Base-by-base conservation (phyloP, 768 basidiomycete species). In the Kwoniella pini region DNA sequence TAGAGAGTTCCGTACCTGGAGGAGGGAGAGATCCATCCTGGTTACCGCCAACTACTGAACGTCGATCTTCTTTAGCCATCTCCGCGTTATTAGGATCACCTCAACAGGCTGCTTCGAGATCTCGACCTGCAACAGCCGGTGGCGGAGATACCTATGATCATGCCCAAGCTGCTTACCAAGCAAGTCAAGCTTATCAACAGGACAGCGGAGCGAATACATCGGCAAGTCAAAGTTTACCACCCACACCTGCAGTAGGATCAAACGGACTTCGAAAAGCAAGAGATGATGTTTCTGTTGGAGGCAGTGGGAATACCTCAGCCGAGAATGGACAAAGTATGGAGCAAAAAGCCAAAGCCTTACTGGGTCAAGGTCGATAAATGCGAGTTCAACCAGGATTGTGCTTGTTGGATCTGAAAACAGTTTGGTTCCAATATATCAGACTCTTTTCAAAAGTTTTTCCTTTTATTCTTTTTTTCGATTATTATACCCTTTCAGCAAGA, bases 11-110 rank as follows among this genome's bases (percentile, higher is more conserved):
- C 11, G 19, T 42, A 13, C 40, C 40, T 13, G 19, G 7, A 19
- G 40, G 40, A 31, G 43, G 40, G 5, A 30, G 44, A 27, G 71
- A 49, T 38, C 56, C n/a, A 24, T 64, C 50, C 6, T 75, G 74
- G 74, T 52, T 75, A 30, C 74, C 74, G 6, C 71, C 69, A 12
- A 59, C 65, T 7, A 57, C 64, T 1, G 74, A 75, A 43, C 45
- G 74, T 26, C 57, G 74, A 22, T 72, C 71, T 2, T 71, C 69
- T 15, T 44, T 75, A 13, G 74, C 74, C 15, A 75, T 75, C 31
- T 75, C 74, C 12, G 74, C 74, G 40, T 52, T 75, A 30, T 59
- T 75, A 10, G 74, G 71, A 5, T 70, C 69, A 17, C 74, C 74
- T 36, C 69, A 68, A 39, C 66, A 70, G 33, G 42, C 51, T n/a